Evolutionary conservation across 306 rosid genomes (phyloP).

Genomic region (Aeschynomene evenia): DNA sequence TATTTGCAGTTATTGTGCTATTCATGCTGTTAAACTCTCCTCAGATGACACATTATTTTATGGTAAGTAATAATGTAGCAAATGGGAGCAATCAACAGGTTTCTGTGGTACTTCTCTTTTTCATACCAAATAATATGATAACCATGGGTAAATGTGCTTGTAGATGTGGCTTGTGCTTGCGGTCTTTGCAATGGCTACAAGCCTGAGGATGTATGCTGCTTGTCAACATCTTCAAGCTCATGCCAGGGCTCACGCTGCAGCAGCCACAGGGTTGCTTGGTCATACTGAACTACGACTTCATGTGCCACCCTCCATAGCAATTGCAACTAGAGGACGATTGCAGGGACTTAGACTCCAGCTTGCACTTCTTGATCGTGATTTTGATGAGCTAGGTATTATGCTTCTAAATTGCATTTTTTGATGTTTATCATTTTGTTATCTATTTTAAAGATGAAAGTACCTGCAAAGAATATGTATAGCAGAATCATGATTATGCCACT

Average conservation of each 20-base stretch:
- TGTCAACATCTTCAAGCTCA: constrained; percentile 94
- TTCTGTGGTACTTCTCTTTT: constrained; percentile 14
- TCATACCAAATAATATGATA: neutral
- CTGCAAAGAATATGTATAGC: neutral
- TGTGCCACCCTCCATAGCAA: constrained; percentile 82
- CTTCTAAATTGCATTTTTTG: neutral
- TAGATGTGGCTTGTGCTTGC: constrained; percentile 85
- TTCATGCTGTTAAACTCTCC: constrained; percentile 59
- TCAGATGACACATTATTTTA: constrained; percentile 74
- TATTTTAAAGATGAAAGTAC: neutral
- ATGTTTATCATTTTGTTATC: neutral
- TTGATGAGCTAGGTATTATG: constrained; percentile 76
- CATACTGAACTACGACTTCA: constrained; percentile 78
- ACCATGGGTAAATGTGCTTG: constrained; percentile 18
- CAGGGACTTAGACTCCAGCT: constrained; percentile 97
- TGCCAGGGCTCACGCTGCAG: constrained; percentile 82
- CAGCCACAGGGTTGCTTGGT: constrained; percentile 64
- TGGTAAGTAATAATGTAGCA: constrained; percentile 47
- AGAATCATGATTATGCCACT: neutral
- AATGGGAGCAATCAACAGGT: neutral
- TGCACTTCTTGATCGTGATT: constrained; percentile 91
- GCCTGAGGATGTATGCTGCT: constrained; percentile 62
- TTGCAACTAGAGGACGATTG: constrained; percentile 84
- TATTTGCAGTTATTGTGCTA: constrained; percentile 61
- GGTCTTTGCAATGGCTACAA: constrained; percentile 54